These are phyloP conservation scores for Stephanodiscus minutulus DNA, from an alignment of 108 stramenopile genomes.

Conservation along the genomic window DNA sequence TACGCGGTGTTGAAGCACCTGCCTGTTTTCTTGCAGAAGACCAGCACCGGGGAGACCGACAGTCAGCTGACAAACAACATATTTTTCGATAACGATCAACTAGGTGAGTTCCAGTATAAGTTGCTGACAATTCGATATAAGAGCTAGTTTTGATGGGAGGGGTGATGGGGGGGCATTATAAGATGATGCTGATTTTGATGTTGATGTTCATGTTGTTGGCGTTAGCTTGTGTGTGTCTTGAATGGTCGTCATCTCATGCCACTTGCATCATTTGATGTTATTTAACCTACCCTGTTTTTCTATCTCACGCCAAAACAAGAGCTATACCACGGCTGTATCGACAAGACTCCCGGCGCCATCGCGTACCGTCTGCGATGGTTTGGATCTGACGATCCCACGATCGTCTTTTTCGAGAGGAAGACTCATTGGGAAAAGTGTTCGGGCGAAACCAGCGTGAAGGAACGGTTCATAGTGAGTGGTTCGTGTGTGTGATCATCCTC, in stretches of 20 bases:
- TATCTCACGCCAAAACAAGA: conserved; percentile 34
- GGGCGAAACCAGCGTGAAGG: conserved; percentile 95
- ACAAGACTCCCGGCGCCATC: conserved; percentile 95
- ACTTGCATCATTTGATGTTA: no score
- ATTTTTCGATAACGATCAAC: conserved; percentile 89
- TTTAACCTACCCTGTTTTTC: neutral
- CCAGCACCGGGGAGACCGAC: conserved; percentile 89
- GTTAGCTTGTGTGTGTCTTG: neutral
- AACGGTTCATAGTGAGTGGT: conserved; percentile 91
- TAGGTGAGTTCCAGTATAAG: conserved; percentile 68
- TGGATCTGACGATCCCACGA: conserved; percentile 82
- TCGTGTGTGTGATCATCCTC: neutral
- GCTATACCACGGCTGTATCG: conserved; percentile 94
- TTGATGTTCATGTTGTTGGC: neutral
- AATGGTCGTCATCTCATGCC: neutral
- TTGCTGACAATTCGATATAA: no score
- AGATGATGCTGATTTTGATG: no score
- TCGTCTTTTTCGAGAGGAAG: conserved; percentile 97
- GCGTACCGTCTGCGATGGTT: conserved; percentile 96
- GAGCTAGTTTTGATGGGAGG: no score
- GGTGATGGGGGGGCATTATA: no score
- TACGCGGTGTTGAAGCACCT: conserved; percentile 91
- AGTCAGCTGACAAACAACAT: conserved; percentile 94
- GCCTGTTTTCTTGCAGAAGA: conserved; percentile 95
- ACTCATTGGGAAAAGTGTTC: conserved; percentile 98